Conservation (phyloP, 2,329 filamentous ascomycete species). For the Trichoderma semiorbis region DNA sequence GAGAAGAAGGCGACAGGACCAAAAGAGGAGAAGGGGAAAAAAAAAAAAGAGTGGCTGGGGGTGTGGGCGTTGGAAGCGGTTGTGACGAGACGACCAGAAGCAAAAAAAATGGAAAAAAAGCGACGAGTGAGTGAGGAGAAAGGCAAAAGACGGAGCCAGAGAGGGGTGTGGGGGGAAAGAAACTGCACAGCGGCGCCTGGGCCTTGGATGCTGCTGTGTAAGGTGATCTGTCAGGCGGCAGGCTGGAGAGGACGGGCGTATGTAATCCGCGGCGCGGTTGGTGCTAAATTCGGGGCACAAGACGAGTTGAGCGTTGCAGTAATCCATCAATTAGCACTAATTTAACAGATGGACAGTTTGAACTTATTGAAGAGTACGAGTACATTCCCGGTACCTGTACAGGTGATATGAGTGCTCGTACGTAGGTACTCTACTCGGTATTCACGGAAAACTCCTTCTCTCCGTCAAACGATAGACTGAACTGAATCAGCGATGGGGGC, state of each 20-base stretch:
- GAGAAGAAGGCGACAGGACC: background rate
- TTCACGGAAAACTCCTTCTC: too few relatives aligned
- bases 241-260: conserved; percentile 8
- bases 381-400: background rate
- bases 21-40: conserved; percentile 4
- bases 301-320: background rate
- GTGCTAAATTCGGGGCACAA: background rate
- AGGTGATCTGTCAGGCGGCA: conserved; percentile 19
- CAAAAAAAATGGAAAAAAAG: background rate
- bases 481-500: background rate
- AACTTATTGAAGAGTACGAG: too few relatives aligned
- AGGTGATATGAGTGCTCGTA: background rate
- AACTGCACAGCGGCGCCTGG: background rate
- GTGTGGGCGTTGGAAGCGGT: background rate
- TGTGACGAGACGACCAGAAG: background rate
- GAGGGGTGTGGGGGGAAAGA: conserved; percentile 17
- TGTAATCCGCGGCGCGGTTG: background rate
- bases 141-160: background rate
- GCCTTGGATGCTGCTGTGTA: background rate
- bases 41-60: conserved; percentile 18
- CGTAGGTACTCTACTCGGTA: too few relatives aligned
- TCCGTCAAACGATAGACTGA: background rate
- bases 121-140: background rate
- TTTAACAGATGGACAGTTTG: too few relatives aligned
- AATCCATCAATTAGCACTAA: background rate